phyloP scores from a whole-genome alignment of 768 basidiomycete genomes.

The Leccinum arenicola region DNA sequence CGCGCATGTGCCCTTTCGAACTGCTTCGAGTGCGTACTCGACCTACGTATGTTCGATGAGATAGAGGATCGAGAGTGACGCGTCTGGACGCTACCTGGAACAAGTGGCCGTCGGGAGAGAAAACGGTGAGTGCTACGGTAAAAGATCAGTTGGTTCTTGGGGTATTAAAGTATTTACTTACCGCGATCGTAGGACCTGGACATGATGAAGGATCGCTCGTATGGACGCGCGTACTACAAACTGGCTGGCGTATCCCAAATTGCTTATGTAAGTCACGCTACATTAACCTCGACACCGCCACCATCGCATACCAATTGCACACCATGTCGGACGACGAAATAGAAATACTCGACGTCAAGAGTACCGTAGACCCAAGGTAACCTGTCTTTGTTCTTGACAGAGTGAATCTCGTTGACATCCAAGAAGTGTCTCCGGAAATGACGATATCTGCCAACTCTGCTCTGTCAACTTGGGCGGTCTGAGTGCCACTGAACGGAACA shows the following conservation, averaged over 20 bases:
- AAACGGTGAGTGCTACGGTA: slow-evolving; percentile 84
- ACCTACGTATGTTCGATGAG: slow-evolving; percentile 55
- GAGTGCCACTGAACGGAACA: slow-evolving; percentile 37
- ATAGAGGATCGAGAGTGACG: slow-evolving; percentile 20
- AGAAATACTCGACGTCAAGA: slow-evolving; percentile 20
- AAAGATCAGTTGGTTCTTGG: slow-evolving; percentile 2
- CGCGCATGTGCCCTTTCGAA: slow-evolving; percentile 94
- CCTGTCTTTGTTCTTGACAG: neutral
- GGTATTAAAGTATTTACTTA: slow-evolving; percentile 31
- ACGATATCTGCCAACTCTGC: slow-evolving; percentile 53
- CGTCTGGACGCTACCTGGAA: slow-evolving; percentile 71
- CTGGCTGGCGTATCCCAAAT: slow-evolving; percentile 17
- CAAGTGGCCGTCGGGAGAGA: slow-evolving; percentile 98
- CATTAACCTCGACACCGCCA: slow-evolving; percentile 9
- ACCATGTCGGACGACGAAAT: slow-evolving; percentile 28
- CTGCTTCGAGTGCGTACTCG: slow-evolving; percentile 98
- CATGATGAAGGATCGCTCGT: slow-evolving; percentile 41
- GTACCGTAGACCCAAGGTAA: slow-evolving; percentile 13
- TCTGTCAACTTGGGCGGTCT: slow-evolving; percentile 37
- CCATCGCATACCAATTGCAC: neutral
- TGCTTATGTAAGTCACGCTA: slow-evolving; percentile 24
- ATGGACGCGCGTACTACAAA: slow-evolving; percentile 49
- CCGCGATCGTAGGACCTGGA: slow-evolving; percentile 98
- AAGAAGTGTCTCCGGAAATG: slow-evolving; percentile 13
- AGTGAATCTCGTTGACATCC: neutral